These are phyloP conservation scores for Plasmodium berghei DNA, from an alignment of 169 alveolate genomes.

Conservation along the genomic window DNA sequence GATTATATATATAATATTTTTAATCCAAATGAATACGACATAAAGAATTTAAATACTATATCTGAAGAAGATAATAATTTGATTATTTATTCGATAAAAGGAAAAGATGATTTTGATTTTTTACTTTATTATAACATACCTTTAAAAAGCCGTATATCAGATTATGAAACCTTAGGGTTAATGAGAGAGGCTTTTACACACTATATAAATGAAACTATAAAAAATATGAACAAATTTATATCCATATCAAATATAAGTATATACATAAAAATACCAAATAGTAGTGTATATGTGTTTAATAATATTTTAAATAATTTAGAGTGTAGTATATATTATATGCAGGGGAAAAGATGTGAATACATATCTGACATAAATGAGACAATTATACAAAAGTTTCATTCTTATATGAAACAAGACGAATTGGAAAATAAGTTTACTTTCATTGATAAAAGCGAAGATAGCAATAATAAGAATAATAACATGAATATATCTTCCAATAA, in stretches of 20 bases:
- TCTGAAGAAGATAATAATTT: constrained; percentile 32
- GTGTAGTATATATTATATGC: constrained; percentile 50
- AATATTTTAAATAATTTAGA: constrained; percentile 45
- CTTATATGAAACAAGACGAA: background rate
- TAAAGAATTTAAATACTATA: constrained; percentile 19
- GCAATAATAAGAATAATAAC: background rate
- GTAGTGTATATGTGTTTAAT: constrained; percentile 16
- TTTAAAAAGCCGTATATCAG: constrained; percentile 33
- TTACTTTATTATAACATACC: constrained; percentile 35
- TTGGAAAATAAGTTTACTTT: background rate
- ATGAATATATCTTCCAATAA: background rate
- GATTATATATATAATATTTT: constrained; percentile 39
- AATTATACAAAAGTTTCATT: constrained; percentile 10
- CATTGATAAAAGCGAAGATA: background rate
- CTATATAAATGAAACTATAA: constrained; percentile 27
- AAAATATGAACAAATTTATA: constrained; percentile 27
- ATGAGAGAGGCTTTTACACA: constrained; percentile 44
- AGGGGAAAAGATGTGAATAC: constrained; percentile 16
- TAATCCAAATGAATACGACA: constrained; percentile 32
- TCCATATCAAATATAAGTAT: constrained; percentile 66
- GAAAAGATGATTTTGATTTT: background rate
- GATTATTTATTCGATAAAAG: constrained; percentile 15
- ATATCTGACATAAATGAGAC: background rate
- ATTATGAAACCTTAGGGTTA: constrained; percentile 20
- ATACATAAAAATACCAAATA: constrained; percentile 33